phyloP scores from a whole-genome alignment of 306 rosid genomes.

The Vigna angularis region DNA sequence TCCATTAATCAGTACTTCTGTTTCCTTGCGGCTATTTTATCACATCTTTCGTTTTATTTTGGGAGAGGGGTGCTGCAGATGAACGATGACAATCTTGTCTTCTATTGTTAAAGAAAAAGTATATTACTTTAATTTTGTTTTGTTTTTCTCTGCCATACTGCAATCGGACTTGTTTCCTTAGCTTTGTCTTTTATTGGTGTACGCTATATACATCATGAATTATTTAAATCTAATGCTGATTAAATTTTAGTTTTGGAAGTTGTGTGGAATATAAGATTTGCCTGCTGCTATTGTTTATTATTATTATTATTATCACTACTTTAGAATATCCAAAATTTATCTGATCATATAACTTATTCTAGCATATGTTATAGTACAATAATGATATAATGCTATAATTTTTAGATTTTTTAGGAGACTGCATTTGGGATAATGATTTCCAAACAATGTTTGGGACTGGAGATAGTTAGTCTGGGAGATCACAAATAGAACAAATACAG shows the following conservation, averaged over 20 bases:
- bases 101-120: not conserved
- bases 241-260: conserved; percentile 7
- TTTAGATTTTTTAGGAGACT: not conserved
- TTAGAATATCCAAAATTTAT: conserved; percentile 9
- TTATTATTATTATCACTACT: not conserved
- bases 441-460: not conserved
- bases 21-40: conserved; percentile 1
- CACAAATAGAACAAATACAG: not conserved
- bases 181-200: conserved; percentile 1
- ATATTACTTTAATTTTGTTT: conserved; percentile 6
- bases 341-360: not conserved
- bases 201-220: not conserved
- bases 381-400: not conserved
- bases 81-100: not conserved
- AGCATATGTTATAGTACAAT: not conserved
- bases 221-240: conserved; percentile 15
- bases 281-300: not conserved
- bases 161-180: conserved; percentile 9
- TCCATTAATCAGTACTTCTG: conserved; percentile 24
- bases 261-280: not conserved
- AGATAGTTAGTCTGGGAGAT: not conserved
- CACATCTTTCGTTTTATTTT: not conserved
- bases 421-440: conserved; percentile 5
- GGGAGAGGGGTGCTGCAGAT: not conserved
- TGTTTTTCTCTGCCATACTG: conserved; percentile 5